A percentile compares a stretch with the other conserved stretches of the same genome.
Conservation (phyloP, 768 basidiomycete species). For the Amyloporia xantha region DNA sequence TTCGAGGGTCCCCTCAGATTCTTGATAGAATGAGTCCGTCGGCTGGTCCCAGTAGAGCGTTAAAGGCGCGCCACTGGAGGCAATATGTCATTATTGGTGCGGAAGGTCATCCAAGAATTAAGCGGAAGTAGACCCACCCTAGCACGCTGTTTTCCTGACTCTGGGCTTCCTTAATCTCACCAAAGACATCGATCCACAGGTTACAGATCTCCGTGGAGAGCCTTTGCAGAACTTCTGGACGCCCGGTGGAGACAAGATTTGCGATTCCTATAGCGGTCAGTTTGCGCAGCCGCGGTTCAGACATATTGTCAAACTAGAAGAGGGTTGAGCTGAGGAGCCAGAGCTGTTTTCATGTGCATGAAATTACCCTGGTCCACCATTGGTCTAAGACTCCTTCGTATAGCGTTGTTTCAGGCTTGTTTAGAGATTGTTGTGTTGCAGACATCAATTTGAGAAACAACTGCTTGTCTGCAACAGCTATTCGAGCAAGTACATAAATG, state of each 20-base stretch:
- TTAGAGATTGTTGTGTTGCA: slow-evolving; percentile 45
- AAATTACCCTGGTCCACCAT: slow-evolving; percentile 75
- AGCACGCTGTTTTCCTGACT: slow-evolving; percentile 23
- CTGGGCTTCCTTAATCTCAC: slow-evolving; percentile 73
- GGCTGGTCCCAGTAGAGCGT: slow-evolving; percentile 68
- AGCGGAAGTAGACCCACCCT: slow-evolving; percentile 1
- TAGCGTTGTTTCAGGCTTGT: slow-evolving; percentile 44
- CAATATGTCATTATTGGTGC: background rate
- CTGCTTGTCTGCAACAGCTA: slow-evolving; percentile 56
- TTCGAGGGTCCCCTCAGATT: slow-evolving; percentile 67
- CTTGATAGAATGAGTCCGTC: slow-evolving; percentile 51
- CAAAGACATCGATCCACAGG: slow-evolving; percentile 85
- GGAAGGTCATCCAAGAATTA: background rate
- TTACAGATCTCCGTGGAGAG: slow-evolving; percentile 75
- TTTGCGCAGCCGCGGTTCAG: slow-evolving; percentile 79
- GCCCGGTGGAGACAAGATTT: slow-evolving; percentile 66
- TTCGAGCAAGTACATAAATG: slow-evolving; percentile 68
- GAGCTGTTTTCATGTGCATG: background rate
- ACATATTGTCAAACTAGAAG: slow-evolving; percentile 90
- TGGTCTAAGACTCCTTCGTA: slow-evolving; percentile 68
- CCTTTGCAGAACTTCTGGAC: slow-evolving; percentile 63
- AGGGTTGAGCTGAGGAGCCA: no score
- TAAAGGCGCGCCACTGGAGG: slow-evolving; percentile 30
- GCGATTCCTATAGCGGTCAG: slow-evolving; percentile 79
- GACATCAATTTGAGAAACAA: slow-evolving; percentile 69